Base-by-base conservation (phyloP, 371 early-diverging fungal species). In the Apophysomyces trapeziformis region DNA sequence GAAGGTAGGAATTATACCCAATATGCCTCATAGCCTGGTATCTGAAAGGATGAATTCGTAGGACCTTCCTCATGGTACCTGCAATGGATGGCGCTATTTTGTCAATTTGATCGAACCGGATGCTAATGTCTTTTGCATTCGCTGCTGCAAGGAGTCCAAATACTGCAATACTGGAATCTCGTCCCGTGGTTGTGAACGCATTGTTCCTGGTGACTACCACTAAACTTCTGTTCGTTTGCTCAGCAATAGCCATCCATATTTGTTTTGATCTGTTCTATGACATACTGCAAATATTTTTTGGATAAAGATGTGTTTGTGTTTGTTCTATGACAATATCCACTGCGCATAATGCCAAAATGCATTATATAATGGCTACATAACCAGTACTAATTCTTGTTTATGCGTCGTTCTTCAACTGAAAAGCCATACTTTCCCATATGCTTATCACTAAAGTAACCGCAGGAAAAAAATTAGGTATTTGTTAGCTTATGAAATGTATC, bases 101-200 rank as follows among this genome's bases (percentile, higher is more conserved):
- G 83, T 82, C 36, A 71, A 82, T 44, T 39, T 82, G 18, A 44
- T 77, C 21, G 83, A 82, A 63, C 83, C 83, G 13, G 73, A 78
- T 56, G 38, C 7, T 32, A 39, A 73, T 12, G 38, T 43, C 4
- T 82, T 68, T 58, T 82, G 83, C 44, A 76, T 82, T 56, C 80
- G 83, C 32, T 79, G 76, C 68, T 82, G 83, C 68, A 64, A 65
- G 38, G 61, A 77, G 32, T 67, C 72, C 18, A 38, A 32, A 0
- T 68, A 79, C 18, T 82, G 82, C 50, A 69, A 75, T 14, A 59
- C 67, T 44, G 63, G 73, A 56, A 45, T 45, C 36, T 77, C 79
- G 0, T 69, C 69, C 32, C 47, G 72, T 4, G 82, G 82, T 5
- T 82, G 82, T 35, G 37, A 65, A 35, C 8, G 26, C 7, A 70